Percentiles rank a stretch among this genome's conserved stretches.
Evolutionary conservation across 169 alveolate genomes (phyloP).

Genomic region (Besnoitia besnoiti): DNA sequence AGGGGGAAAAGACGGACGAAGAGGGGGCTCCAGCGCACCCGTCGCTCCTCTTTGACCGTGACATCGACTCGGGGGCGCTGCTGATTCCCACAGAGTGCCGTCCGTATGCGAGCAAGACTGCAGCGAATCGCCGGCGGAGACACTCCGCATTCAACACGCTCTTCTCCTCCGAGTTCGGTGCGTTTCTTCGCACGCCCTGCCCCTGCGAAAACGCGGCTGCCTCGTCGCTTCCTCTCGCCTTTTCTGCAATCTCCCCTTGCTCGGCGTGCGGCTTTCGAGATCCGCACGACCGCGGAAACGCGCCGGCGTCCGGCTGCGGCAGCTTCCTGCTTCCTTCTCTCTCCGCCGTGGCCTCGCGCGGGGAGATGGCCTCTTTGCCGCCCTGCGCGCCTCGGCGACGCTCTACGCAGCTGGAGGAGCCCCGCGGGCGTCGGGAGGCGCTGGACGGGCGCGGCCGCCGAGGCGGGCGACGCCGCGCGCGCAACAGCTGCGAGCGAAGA

Average conservation of each 20-base stretch:
- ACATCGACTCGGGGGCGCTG: background rate
- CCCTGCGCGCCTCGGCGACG: too few relatives aligned
- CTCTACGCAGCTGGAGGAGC: too few relatives aligned
- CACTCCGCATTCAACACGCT: background rate
- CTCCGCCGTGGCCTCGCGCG: too few relatives aligned
- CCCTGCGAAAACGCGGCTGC: background rate
- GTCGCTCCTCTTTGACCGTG: slow-evolving; percentile 13
- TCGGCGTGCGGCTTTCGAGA: background rate
- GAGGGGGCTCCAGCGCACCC: background rate
- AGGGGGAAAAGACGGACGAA: background rate
- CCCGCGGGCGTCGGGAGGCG: too few relatives aligned
- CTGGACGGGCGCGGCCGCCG: too few relatives aligned
- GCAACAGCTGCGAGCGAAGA: too few relatives aligned
- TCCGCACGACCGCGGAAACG: background rate
- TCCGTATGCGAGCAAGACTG: background rate
- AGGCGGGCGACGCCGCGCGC: too few relatives aligned
- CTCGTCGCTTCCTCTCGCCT: background rate
- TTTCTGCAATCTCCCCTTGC: background rate
- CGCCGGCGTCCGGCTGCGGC: background rate
- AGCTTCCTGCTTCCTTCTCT: background rate
- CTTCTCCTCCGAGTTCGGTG: background rate
- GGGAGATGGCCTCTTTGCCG: too few relatives aligned
- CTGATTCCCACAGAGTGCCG: background rate
- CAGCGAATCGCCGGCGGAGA: background rate
- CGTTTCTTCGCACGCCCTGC: background rate